These are phyloP conservation scores for Fomitopsis serialis DNA, from an alignment of 768 basidiomycete species.

Conservation along the genomic window DNA sequence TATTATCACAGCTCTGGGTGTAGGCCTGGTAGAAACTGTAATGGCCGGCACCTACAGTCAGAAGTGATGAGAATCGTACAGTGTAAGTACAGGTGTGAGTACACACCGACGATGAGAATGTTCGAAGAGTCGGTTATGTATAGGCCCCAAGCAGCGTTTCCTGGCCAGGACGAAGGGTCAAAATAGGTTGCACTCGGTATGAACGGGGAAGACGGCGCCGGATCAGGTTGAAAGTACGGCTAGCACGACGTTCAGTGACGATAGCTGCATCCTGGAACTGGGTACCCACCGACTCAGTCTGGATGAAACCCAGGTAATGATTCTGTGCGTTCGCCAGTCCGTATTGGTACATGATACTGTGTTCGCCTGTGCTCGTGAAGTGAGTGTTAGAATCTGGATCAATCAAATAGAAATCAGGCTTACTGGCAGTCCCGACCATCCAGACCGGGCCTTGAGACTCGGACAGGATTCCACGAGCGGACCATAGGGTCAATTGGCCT, in stretches of 20 bases:
- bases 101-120: constrained; percentile 59
- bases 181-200: constrained; percentile 34
- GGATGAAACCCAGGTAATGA: constrained; percentile 68
- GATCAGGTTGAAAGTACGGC: constrained; percentile 67
- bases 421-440: constrained; percentile 63
- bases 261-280: background rate
- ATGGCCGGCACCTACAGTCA: constrained; percentile 48
- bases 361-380: constrained; percentile 57
- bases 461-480: constrained; percentile 66
- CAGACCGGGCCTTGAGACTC: constrained; percentile 75
- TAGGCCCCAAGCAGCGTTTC: constrained; percentile 51
- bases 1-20: constrained; percentile 39
- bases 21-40: constrained; percentile 69
- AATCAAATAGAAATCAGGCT: no score
- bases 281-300: constrained; percentile 47
- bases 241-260: constrained; percentile 19
- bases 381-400: no score
- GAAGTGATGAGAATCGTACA: background rate
- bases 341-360: constrained; percentile 67
- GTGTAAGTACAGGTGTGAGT: background rate
- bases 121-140: constrained; percentile 44
- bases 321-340: constrained; percentile 55
- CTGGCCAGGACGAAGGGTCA: constrained; percentile 46
- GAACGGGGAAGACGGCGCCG: constrained; percentile 54
- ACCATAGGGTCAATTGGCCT: constrained; percentile 52